Percentiles rank a stretch among this genome's conserved stretches.
Conservation (phyloP, 1,284 basidiomycete species). For the Chalciporus piperatoides region DNA sequence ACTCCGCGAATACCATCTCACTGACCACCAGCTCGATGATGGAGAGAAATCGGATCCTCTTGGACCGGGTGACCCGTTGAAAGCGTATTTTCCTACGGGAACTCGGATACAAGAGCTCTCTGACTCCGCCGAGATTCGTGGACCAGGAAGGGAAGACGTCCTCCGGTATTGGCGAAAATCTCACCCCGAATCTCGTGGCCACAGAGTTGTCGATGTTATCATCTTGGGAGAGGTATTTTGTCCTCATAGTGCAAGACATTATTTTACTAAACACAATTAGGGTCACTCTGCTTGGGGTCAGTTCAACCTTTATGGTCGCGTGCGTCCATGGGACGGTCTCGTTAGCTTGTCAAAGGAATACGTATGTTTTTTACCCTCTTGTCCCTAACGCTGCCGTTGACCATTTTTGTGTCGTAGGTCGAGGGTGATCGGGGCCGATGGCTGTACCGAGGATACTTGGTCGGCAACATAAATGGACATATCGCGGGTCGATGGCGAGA, state of each 20-base stretch:
- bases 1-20: conserved; percentile 64
- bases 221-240: conserved; percentile 61
- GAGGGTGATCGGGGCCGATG: conserved; percentile 68
- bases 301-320: conserved; percentile 64
- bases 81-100: conserved; percentile 26
- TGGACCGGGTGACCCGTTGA: conserved; percentile 37
- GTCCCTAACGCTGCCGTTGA: conserved; percentile 1
- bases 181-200: background rate
- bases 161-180: conserved; percentile 41
- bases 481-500: conserved; percentile 74
- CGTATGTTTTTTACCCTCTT: conserved; percentile 38
- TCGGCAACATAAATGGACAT: conserved; percentile 60
- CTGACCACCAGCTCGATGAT: conserved; percentile 26
- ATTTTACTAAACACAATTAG: conserved; percentile 34
- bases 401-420: conserved; percentile 38
- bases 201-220: conserved; percentile 49
- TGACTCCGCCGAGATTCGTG: conserved; percentile 19
- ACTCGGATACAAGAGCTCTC: conserved; percentile 20
- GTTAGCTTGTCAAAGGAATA: conserved; percentile 73
- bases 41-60: conserved; percentile 12
- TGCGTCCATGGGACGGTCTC: conserved; percentile 68
- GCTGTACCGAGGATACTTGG: conserved; percentile 73
- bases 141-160: conserved; percentile 24
- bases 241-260: background rate
- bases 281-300: conserved; percentile 81